Percentiles rank a stretch among this genome's conserved stretches.
Conservation (phyloP, 305 asterid genomes). For the Vinca major region DNA sequence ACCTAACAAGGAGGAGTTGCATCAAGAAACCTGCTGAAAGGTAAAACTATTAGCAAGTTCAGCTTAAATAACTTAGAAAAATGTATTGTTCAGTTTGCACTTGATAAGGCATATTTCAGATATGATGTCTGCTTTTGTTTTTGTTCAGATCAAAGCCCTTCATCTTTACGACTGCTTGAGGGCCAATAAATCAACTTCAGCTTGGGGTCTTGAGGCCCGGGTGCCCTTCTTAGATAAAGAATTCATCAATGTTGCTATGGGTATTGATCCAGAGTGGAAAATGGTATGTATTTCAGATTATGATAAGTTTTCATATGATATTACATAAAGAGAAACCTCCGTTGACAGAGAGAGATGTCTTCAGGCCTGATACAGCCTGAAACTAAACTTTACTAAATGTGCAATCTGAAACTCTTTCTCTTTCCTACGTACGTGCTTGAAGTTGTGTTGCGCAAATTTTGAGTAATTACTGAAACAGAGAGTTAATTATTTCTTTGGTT, state of each 20-base stretch:
- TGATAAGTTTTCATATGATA: neutral
- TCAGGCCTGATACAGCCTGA: neutral
- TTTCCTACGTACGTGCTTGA: neutral
- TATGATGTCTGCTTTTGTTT: slow-evolving; percentile 4
- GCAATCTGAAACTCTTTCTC: neutral
- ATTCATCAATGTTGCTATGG: slow-evolving; percentile 80
- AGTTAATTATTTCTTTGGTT: no score
- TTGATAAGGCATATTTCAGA: neutral
- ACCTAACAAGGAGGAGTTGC: slow-evolving; percentile 91
- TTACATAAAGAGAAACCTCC: neutral
- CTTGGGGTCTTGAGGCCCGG: slow-evolving; percentile 99
- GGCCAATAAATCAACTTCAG: slow-evolving; percentile 97
- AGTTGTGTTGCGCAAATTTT: no score
- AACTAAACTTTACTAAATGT: neutral
- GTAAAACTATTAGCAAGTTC: slow-evolving; percentile 25
- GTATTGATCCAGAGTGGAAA: slow-evolving; percentile 93
- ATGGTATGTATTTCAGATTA: slow-evolving; percentile 38
- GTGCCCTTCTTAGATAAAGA: slow-evolving; percentile 98
- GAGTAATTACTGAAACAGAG: no score
- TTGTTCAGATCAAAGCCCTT: slow-evolving; percentile 83
- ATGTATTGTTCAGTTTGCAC: neutral
- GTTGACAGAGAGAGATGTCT: neutral
- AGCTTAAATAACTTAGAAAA: neutral
- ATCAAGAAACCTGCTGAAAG: slow-evolving; percentile 93
- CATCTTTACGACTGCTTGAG: slow-evolving; percentile 98